Evolutionary conservation across 306 rosid genomes (phyloP).

Genomic region (Boehmeria nivea): DNA sequence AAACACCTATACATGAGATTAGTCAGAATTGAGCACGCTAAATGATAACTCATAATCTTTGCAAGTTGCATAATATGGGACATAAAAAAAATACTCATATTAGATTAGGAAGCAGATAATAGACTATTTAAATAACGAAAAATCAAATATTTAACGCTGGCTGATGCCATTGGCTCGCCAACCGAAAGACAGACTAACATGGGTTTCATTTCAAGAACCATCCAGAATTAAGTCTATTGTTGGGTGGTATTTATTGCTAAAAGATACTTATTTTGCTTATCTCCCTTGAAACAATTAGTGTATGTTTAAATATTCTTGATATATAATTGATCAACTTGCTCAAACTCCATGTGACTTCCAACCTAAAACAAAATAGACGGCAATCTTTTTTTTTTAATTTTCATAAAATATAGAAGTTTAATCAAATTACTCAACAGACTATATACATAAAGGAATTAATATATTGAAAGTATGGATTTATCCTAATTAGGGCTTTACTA

Average conservation of each 20-base stretch:
- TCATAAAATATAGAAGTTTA: no score
- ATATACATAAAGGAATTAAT: no score
- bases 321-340: background rate
- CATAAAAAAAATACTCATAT: background rate
- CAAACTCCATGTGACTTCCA: background rate
- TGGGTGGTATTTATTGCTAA: background rate
- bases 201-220: slow-evolving; percentile 12
- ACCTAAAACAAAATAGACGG: background rate
- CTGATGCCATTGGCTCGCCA: slow-evolving; percentile 8
- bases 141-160: background rate
- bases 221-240: slow-evolving; percentile 11
- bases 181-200: slow-evolving; percentile 16
- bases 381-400: no score
- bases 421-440: no score
- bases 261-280: background rate
- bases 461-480: no score
- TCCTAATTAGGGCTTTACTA: no score
- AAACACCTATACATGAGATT: background rate
- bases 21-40: background rate
- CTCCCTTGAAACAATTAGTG: slow-evolving; percentile 12
- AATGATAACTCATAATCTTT: slow-evolving; percentile 1
- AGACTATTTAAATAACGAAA: no score
- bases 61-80: background rate
- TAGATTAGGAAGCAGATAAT: background rate
- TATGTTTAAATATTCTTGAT: background rate